Base-by-base conservation (phyloP, 305 asterid genomes). In the Rubia peregrina region DNA sequence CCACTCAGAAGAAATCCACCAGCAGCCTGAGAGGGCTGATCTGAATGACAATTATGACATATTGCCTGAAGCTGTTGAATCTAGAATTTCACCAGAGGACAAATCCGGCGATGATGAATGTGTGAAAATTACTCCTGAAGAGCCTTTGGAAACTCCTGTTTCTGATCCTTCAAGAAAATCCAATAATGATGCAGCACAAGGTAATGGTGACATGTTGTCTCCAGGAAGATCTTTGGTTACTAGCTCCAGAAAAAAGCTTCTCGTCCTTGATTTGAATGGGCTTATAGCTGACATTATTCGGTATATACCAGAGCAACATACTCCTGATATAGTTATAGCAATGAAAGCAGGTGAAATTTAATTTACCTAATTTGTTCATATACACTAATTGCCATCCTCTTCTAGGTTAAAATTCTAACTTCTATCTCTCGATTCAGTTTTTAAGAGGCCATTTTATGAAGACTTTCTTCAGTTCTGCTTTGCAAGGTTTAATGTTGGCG, bases 191-290 rank as follows among this genome's bases (percentile, higher is more conserved):
- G 48, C 66, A 36, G 68, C 81, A 53, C 73, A 74, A 77, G 49
- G 21, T 70, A 71, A 71, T 41, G 78, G 61, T 71, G 72, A 68
- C 67, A 17, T 57, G 63, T 65, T 64, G 38, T 69, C 74, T n/a
- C 78, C 67, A 22, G 76, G 61, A 48, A 63, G 71, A 67, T 60
- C 69, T 26, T 46, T 38, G 63, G 9, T 59, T 33, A 21, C 61
- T 40, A 68, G 65, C 71, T 67, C 70, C 6, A 71, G 73, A 71
- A 92, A 87, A 82, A 94, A 94, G 81, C 96, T 91, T 81, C 92
- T 91, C 57, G 96, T 94, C 56, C 97, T 94, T 69, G 97, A 94
- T 81, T 74, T 94, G 67, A 94, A 91, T 78, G 98, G 97, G 53
- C 83, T 94, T 67, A 94, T 94, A 69, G 86, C 87, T 65, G 87